Conservation (phyloP, 176 grass and related monocot genomes). For the Cenchrus americanus region DNA sequence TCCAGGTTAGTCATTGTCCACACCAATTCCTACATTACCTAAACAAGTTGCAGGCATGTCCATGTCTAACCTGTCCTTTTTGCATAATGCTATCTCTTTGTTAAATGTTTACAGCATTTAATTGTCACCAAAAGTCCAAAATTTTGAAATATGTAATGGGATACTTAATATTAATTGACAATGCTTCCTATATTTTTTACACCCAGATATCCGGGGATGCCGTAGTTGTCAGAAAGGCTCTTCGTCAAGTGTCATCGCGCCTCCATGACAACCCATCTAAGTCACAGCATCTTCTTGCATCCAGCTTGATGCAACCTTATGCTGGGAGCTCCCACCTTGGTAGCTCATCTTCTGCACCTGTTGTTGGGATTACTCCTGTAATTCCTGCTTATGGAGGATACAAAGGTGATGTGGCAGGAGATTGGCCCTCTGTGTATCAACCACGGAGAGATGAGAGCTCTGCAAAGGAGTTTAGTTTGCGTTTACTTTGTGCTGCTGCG, state of each 20-base stretch:
- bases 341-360: constrained; percentile 59
- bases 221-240: constrained; percentile 79
- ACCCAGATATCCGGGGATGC: constrained; percentile 80
- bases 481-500: constrained; percentile 68
- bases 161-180: constrained; percentile 19
- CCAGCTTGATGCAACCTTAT: constrained; percentile 55
- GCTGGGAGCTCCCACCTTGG: constrained; percentile 57
- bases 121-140: not conserved
- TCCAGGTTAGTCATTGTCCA: constrained; percentile 61
- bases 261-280: constrained; percentile 95
- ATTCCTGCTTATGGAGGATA: constrained; percentile 76
- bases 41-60: constrained; percentile 1
- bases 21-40: constrained; percentile 21
- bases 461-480: constrained; percentile 85
- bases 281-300: constrained; percentile 72
- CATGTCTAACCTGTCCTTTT: not conserved
- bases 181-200: constrained; percentile 23
- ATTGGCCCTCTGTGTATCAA: constrained; percentile 81
- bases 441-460: constrained; percentile 75
- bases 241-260: constrained; percentile 80
- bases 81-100: constrained; percentile 2
- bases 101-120: not conserved
- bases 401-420: constrained; percentile 65
- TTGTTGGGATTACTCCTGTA: constrained; percentile 65
- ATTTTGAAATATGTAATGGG: not conserved